These are phyloP conservation scores for Skeletonema marinoi DNA, from an alignment of 108 stramenopile species.

Conservation along the genomic window DNA sequence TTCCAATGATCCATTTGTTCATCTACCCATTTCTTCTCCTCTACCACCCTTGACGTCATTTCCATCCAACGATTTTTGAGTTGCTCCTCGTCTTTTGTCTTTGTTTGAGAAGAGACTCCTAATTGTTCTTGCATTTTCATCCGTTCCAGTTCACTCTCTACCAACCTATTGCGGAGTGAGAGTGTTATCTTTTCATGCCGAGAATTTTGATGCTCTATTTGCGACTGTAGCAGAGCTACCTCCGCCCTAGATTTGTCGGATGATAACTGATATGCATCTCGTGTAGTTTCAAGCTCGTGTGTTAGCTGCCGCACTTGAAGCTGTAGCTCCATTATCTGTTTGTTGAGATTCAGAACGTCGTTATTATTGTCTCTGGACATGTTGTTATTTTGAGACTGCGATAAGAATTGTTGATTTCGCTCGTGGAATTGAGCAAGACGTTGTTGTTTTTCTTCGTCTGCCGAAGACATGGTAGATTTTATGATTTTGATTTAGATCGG, in stretches of 20 bases:
- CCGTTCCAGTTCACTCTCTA: conserved; percentile 33
- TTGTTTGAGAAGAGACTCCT: background rate
- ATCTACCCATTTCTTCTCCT: conserved; percentile 25
- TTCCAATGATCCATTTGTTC: conserved; percentile 39
- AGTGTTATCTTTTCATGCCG: conserved; percentile 30
- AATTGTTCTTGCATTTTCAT: conserved; percentile 34
- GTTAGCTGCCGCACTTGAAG: conserved; percentile 15
- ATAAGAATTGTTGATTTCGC: conserved; percentile 11
- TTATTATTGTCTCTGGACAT: background rate
- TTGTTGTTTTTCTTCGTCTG: background rate
- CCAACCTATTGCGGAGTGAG: conserved; percentile 15
- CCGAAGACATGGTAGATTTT: background rate
- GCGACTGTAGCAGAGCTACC: conserved; percentile 16
- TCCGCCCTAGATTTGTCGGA: conserved; percentile 37
- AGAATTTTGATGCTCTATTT: conserved; percentile 13
- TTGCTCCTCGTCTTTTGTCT: conserved; percentile 11
- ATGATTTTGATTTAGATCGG: too few species aligned
- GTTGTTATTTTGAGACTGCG: background rate
- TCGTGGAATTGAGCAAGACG: conserved; percentile 4
- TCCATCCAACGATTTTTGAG: conserved; percentile 18
- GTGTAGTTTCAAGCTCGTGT: conserved; percentile 18
- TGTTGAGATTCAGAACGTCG: background rate
- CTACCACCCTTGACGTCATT: conserved; percentile 7
- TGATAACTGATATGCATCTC: conserved; percentile 18
- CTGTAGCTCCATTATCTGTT: background rate